These are phyloP conservation scores for Amanita inopinata DNA, from an alignment of 768 basidiomycete species.

Conservation along the genomic window DNA sequence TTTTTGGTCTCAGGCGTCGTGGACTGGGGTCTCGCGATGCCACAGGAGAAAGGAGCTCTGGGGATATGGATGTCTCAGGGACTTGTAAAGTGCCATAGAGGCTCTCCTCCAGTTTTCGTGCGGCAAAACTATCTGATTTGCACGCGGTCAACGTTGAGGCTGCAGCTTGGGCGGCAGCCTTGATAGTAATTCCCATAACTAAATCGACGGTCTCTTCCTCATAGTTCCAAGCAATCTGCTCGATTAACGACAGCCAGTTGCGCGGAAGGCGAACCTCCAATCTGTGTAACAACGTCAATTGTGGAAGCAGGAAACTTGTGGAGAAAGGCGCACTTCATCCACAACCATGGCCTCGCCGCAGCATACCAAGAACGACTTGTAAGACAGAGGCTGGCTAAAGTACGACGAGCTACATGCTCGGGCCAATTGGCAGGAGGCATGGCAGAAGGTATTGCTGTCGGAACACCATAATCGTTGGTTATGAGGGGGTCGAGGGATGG, in stretches of 20 bases:
- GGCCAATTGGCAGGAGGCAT: constrained; percentile 62
- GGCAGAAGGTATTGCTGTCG: constrained; percentile 65
- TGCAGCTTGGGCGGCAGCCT: constrained; percentile 56
- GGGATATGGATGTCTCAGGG: constrained; percentile 63
- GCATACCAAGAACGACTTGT: constrained; percentile 72
- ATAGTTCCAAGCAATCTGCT: constrained; percentile 68
- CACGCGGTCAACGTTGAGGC: constrained; percentile 32
- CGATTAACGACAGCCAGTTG: constrained; percentile 77
- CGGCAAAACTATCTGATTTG: constrained; percentile 29
- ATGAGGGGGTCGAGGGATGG: constrained; percentile 68
- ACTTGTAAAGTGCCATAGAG: constrained; percentile 47
- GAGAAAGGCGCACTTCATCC: constrained; percentile 51
- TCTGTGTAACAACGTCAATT: constrained; percentile 14
- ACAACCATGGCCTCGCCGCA: constrained; percentile 84
- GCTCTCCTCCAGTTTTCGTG: constrained; percentile 46
- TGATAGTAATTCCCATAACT: constrained; percentile 59
- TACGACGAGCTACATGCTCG: constrained; percentile 52
- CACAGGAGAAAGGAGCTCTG: constrained; percentile 68
- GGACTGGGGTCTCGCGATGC: constrained; percentile 82
- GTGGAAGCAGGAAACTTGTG: background rate
- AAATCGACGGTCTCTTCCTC: constrained; percentile 54
- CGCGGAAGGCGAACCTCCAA: constrained; percentile 77
- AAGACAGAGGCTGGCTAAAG: constrained; percentile 63
- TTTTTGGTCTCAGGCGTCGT: constrained; percentile 61
- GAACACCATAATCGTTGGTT: constrained; percentile 33